phyloP scores from a whole-genome alignment of 495 filamentous ascomycete genomes.

The Xylaria telfairii region DNA sequence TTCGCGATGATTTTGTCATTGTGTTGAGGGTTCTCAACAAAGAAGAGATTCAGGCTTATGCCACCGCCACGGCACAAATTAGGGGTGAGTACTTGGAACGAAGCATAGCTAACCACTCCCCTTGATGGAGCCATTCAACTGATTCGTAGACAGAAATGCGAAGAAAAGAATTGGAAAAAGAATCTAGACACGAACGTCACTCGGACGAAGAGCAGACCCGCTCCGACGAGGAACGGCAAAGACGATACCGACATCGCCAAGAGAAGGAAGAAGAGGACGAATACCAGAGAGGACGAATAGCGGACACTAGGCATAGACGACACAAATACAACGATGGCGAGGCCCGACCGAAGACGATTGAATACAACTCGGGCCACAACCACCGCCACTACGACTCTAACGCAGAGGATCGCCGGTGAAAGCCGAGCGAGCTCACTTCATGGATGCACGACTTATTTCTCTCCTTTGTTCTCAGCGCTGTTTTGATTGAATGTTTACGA shows the following conservation, averaged over 20 bases:
- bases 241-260: slow-evolving; percentile 39
- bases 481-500: neutral
- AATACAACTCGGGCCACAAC: slow-evolving; percentile 29
- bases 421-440: neutral
- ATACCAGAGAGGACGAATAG: slow-evolving; percentile 35
- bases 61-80: slow-evolving; percentile 74
- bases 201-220: slow-evolving; percentile 36
- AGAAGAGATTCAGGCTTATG: slow-evolving; percentile 83
- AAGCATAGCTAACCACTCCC: neutral
- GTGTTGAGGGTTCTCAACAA: slow-evolving; percentile 78
- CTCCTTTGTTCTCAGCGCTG: slow-evolving; percentile 17
- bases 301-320: slow-evolving; percentile 32
- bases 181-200: slow-evolving; percentile 34
- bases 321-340: slow-evolving; percentile 33
- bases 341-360: slow-evolving; percentile 30
- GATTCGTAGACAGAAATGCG: slow-evolving; percentile 40
- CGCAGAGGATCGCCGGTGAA: slow-evolving; percentile 32
- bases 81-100: slow-evolving; percentile 62
- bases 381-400: slow-evolving; percentile 35
- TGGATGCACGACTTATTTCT: slow-evolving; percentile 16
- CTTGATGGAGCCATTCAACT: slow-evolving; percentile 9
- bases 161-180: slow-evolving; percentile 45
- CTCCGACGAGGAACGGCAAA: slow-evolving; percentile 38
- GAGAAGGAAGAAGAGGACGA: slow-evolving; percentile 46
- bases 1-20: slow-evolving; percentile 83